phyloP scores from a whole-genome alignment of 257 asterid genomes.

The Rubia yunnanensis region DNA sequence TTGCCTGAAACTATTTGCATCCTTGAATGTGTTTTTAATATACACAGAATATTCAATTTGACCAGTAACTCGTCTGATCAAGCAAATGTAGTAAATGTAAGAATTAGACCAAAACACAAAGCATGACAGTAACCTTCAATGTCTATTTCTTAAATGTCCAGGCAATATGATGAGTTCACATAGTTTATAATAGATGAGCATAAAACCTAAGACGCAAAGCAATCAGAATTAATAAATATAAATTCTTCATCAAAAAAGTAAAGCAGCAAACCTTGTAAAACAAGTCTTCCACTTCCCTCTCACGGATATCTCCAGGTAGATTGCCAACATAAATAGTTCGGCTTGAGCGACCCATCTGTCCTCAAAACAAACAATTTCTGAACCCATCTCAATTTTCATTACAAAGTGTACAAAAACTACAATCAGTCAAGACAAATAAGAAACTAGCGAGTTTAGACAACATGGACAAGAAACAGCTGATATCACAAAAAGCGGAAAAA shows the following conservation, averaged over 20 bases:
- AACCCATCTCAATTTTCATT: background rate
- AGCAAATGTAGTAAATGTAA: background rate
- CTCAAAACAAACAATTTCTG: constrained; percentile 15
- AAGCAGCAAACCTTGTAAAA: constrained; percentile 53
- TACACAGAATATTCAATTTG: no score
- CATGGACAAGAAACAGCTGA: background rate
- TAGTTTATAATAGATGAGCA: no score
- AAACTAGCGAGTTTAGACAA: background rate
- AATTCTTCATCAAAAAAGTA: no score
- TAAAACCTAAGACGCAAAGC: background rate
- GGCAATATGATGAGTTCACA: no score
- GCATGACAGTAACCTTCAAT: background rate
- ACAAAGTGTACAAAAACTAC: background rate
- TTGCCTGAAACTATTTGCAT: no score
- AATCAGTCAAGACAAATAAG: background rate
- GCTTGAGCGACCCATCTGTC: constrained; percentile 57
- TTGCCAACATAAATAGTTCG: constrained; percentile 72
- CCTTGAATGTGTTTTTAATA: no score
- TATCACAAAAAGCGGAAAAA: background rate
- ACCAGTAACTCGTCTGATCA: no score
- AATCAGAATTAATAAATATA: background rate
- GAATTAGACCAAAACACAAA: background rate
- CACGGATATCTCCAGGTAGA: constrained; percentile 73
- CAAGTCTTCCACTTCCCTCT: constrained; percentile 72
- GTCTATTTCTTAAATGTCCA: background rate